Conservation (phyloP, 768 basidiomycete species). For the Psilocybe tampanensis region DNA sequence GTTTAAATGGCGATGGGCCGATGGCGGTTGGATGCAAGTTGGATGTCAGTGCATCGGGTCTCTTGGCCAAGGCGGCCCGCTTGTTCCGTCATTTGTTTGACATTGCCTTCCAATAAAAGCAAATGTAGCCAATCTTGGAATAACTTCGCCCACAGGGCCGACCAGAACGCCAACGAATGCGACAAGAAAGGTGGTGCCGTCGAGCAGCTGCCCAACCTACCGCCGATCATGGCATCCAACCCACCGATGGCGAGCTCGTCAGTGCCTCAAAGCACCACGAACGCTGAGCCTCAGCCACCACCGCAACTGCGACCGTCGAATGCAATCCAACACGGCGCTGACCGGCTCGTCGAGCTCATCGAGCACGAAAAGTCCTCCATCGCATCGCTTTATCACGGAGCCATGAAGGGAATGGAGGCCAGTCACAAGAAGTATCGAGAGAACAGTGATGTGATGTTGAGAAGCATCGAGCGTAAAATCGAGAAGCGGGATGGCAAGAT, state of each 20-base stretch:
- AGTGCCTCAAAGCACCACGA: not conserved
- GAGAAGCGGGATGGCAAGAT: slow-evolving; percentile 1
- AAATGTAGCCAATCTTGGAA: too few species aligned
- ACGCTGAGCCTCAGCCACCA: not conserved
- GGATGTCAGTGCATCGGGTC: too few species aligned
- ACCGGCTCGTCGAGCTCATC: slow-evolving; percentile 19
- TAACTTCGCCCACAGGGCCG: too few species aligned
- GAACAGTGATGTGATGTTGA: not conserved
- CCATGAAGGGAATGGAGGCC: slow-evolving; percentile 8
- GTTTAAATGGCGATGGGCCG: too few species aligned
- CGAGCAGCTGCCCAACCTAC: not conserved
- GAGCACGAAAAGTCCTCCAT: slow-evolving; percentile 19
- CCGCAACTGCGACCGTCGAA: slow-evolving; percentile 5
- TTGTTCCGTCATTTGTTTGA: too few species aligned
- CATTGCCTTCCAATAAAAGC: too few species aligned
- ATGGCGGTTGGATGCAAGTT: too few species aligned
- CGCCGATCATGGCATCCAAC: not conserved
- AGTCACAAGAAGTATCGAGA: slow-evolving; percentile 1
- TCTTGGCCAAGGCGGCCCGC: too few species aligned
- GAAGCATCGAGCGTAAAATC: not conserved
- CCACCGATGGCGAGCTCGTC: not conserved
- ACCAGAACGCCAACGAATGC: too few species aligned
- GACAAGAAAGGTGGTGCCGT: not conserved
- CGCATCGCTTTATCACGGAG: slow-evolving; percentile 4
- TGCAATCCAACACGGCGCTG: slow-evolving; percentile 22